Evolutionary conservation across 1,284 basidiomycete species (phyloP), one percentile per base, ranked within the genome.

Genomic region (Ustilago sp.): DNA sequence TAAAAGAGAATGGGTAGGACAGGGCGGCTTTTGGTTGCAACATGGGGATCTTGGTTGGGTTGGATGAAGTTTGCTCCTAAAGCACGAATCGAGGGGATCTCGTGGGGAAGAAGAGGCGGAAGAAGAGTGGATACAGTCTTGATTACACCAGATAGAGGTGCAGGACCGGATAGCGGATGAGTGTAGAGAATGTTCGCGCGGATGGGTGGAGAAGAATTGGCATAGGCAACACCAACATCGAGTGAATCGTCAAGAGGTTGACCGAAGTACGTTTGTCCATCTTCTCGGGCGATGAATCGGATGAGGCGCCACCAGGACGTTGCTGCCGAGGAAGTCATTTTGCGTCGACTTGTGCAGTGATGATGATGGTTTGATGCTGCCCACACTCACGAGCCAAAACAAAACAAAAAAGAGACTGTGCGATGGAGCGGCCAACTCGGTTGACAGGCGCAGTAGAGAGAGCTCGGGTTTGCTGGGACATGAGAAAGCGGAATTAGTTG

Each of bases 281-380:
- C 80, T 59, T 82, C 79, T 52, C 60, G 58, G 6, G 80, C 80
- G 13, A 81, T 59, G 59, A 82, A 82, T 55, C 80, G 79, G 54
- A 82, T 72, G 4, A 82, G 63, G 8, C 80, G 64, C 56, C 73
- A 68, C 79, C 80, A 81, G 8, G 72, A 38, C 1, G 69, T 68
- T 39, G 63, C 13, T 3, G 58, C 8, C 8, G 56, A 31, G 7
- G 63, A 23, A 8, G 57, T 36, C 41, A 48, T 28, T 36, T 28
- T 41, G 41, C 38, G 7, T 45, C 7, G 39, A 6, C 39, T 13
- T 45, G n/a, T 8, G 17, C 13, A 12, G 39, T 41, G 39, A 15
- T 15, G 15, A 12, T 41, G 39, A 41, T 12, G 17, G 39, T 19
- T 28, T 28, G 23, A 28, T 28, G 23, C 23, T 28, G 3, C 23